phyloP scores from a whole-genome alignment of 306 rosid species.

The Spatholobus suberectus region DNA sequence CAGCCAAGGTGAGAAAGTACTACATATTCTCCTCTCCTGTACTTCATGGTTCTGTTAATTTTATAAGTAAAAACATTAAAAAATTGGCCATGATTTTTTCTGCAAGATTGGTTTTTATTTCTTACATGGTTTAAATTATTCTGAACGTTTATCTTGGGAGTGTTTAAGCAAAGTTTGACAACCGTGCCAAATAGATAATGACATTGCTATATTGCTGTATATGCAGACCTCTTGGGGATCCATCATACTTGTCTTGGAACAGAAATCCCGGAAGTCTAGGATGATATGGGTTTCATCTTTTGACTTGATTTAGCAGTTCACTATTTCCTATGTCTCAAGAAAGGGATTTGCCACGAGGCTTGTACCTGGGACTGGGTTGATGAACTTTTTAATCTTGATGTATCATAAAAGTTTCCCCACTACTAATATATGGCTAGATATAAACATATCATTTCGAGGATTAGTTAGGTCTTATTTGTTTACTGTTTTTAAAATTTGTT shows the following conservation, averaged over 20 bases:
- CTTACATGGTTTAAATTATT: background rate
- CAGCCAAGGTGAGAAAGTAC: constrained; percentile 73
- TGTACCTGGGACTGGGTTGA: constrained; percentile 12
- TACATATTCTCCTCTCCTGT: constrained; percentile 22
- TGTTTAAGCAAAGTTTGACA: background rate
- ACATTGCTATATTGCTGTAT: constrained; percentile 35
- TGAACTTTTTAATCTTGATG: constrained; percentile 15
- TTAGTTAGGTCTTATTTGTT: background rate
- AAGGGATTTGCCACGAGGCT: constrained; percentile 8
- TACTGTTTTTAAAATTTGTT: background rate
- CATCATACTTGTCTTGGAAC: constrained; percentile 92
- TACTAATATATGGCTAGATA: background rate
- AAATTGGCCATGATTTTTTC: background rate
- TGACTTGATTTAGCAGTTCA: background rate
- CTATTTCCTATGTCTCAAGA: constrained; percentile 20
- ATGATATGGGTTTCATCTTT: constrained; percentile 24
- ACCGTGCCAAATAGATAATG: background rate
- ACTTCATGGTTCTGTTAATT: constrained; percentile 16
- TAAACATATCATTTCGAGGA: background rate
- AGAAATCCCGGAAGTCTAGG: constrained; percentile 51
- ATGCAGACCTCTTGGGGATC: constrained; percentile 94
- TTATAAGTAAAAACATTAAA: background rate
- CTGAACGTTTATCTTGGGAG: background rate
- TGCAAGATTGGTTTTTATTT: background rate
- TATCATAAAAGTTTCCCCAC: background rate